Evolutionary conservation across 768 basidiomycete genomes (phyloP), one percentile per base, ranked within the genome.

Genomic region (Calocera viscosa): DNA sequence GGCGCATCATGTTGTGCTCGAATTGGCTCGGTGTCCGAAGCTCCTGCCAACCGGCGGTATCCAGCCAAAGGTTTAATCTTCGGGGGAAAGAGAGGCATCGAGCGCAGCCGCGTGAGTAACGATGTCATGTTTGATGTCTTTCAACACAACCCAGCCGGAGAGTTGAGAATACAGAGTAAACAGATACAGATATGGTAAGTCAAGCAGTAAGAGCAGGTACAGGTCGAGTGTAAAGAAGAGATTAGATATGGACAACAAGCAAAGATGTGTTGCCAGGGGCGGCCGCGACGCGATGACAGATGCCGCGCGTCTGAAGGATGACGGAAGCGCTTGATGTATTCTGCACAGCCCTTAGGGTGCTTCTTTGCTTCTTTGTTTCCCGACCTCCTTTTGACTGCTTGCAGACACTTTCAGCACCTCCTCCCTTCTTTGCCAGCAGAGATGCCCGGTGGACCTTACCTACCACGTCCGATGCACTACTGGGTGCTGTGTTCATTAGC

Each of bases 41-140:
- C 30, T 28, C 53, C 53, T 10, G 53, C 53, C 24, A 60, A 22
- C 14, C 53, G 53, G 14, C 53, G 53, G 30, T 60, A 60, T 60
- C 53, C 53, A 28, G 53, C 53, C 53, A 60, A 26, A 60, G 53
- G 53, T 26, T 60, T 60, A 32, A 60, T 32, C 14, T 19, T 60
- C 30, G 53, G 53, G 2, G 53, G 53, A 32, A 60, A 60, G 5
- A 60, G 53, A 12, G 53, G 30, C 30, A 60, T 2, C 53, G 53
- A 60, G 24, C 30, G 24, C 16, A 60, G 30, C 7, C 53, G 53
- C 30, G 53, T 60, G 26, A 26, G 30, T 2, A 60, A 30, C 5
- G 53, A 5, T 24, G 43, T 19, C 43, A 47, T 47, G 7, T 19
- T 47, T 19, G 43, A 7, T 47, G 5, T 47, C 19, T 47, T 47